Evolutionary conservation across 2,329 filamentous ascomycete species (phyloP).

Genomic region (Kalmusia sp.): DNA sequence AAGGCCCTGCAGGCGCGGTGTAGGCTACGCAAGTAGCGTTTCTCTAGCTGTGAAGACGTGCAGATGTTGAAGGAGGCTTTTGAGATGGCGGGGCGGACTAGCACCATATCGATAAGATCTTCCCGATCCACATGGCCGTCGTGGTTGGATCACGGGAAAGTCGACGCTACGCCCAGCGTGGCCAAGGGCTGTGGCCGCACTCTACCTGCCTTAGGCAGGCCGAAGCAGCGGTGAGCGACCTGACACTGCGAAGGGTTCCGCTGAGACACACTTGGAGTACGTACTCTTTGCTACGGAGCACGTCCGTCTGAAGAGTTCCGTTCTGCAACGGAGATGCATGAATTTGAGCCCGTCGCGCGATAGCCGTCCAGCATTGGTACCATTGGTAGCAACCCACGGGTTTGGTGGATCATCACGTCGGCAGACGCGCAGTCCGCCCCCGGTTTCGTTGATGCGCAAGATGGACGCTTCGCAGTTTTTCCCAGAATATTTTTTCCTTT

Average conservation of each 20-base stretch:
- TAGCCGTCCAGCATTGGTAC: slow-evolving; percentile 2
- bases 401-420: neutral
- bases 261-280: slow-evolving; percentile 7
- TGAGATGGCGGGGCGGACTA: slow-evolving; percentile 2
- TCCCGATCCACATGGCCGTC: neutral
- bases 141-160: neutral
- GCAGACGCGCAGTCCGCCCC: neutral
- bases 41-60: slow-evolving; percentile 6
- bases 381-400: neutral
- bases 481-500: neutral
- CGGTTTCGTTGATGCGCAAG: too few relatives aligned
- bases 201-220: neutral
- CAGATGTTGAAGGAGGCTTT: neutral
- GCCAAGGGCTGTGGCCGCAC: too few relatives aligned
- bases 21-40: slow-evolving; percentile 2
- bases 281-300: slow-evolving; percentile 5
- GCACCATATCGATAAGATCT: neutral
- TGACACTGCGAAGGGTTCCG: slow-evolving; percentile 3
- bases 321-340: slow-evolving; percentile 6
- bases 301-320: neutral
- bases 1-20: slow-evolving; percentile 1
- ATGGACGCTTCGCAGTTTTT: neutral
- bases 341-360: slow-evolving; percentile 6
- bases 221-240: slow-evolving; percentile 14
- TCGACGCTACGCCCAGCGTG: neutral